Conservation (phyloP, 768 basidiomycete genomes). For the Boletus reticuloceps region DNA sequence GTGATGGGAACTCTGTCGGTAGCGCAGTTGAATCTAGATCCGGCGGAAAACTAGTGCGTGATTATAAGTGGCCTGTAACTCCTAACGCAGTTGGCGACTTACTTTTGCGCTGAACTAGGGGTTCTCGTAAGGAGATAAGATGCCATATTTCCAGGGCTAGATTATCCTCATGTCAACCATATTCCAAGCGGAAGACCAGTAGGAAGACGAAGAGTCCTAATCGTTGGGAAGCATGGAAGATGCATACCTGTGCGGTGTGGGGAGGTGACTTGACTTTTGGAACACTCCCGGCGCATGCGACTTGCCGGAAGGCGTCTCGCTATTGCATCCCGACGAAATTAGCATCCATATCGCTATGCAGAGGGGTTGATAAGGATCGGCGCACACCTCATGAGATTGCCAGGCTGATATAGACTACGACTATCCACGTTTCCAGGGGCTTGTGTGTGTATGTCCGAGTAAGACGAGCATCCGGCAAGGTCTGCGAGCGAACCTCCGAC, state of each 20-base stretch:
- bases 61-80: background rate
- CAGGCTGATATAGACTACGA: conserved; percentile 3
- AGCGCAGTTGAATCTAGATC: conserved; percentile 12
- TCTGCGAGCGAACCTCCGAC: conserved; percentile 9
- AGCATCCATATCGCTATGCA: background rate
- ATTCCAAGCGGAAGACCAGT: background rate
- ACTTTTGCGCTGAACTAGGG: conserved; percentile 16
- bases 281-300: conserved; percentile 1
- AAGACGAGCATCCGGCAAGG: conserved; percentile 15
- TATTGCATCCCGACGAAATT: background rate
- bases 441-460: conserved; percentile 11
- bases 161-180: conserved; percentile 12
- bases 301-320: conserved; percentile 7
- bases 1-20: conserved; percentile 23
- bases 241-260: conserved; percentile 31
- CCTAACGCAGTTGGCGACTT: conserved; percentile 3
- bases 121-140: conserved; percentile 28
- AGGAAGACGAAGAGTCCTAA: background rate
- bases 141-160: conserved; percentile 34
- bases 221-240: background rate
- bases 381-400: conserved; percentile 14
- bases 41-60: conserved; percentile 1
- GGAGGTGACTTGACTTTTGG: conserved; percentile 25
- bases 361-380: background rate
- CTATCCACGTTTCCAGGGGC: conserved; percentile 14